A percentile compares a stretch with the other conserved stretches of the same genome.
Conservation (phyloP, 2,329 filamentous ascomycete species). For the Sporothrix dimorphospora region DNA sequence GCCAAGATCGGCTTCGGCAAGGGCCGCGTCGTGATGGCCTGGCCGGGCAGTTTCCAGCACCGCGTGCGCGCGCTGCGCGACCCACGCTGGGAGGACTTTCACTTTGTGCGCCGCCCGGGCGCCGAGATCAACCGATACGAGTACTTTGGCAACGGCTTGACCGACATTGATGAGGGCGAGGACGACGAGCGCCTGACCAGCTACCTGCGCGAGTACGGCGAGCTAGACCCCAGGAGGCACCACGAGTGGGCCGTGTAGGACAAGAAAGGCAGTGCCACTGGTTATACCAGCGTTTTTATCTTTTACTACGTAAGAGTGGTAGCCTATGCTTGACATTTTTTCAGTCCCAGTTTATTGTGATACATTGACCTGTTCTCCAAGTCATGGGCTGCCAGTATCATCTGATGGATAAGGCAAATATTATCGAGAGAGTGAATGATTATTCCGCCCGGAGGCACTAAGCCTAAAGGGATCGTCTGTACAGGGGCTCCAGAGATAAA, state of each 20-base stretch:
- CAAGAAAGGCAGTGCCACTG: no score
- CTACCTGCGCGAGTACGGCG: conserved; percentile 22
- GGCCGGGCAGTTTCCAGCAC: conserved; percentile 34
- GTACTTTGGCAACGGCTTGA: conserved; percentile 32
- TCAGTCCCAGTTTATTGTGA: no score
- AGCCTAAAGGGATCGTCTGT: no score
- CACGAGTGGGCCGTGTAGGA: neutral
- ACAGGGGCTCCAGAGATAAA: no score
- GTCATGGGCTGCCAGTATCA: no score
- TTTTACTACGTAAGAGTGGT: no score
- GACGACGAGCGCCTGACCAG: conserved; percentile 23
- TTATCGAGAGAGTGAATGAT: no score
- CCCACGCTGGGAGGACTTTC: conserved; percentile 34
- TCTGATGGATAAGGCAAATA: no score
- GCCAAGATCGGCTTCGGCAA: conserved; percentile 29
- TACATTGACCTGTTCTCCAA: no score
- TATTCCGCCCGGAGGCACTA: no score
- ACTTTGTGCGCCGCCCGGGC: conserved; percentile 26
- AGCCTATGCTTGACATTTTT: no score
- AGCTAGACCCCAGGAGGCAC: conserved; percentile 17
- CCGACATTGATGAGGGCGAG: conserved; percentile 16
- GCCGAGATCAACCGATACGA: conserved; percentile 29
- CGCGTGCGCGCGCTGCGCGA: conserved; percentile 22
- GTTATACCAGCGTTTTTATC: no score
- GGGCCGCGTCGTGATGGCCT: conserved; percentile 29